A percentile compares a stretch with the other conserved stretches of the same genome.
Conservation (phyloP, 805 yeast genomes). For the Candida suzukii region DNA sequence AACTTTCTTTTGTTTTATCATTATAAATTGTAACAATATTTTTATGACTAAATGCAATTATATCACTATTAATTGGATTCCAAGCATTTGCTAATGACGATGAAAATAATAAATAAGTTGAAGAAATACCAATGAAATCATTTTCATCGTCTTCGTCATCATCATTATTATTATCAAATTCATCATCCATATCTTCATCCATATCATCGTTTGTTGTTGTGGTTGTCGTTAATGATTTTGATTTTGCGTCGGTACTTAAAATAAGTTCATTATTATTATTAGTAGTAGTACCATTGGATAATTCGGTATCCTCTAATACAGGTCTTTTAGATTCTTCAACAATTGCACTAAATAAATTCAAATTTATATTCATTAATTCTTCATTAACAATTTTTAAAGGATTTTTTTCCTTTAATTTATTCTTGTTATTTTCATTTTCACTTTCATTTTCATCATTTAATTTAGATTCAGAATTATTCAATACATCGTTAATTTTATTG, state of each 20-base stretch:
- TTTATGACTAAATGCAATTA: conserved; percentile 49
- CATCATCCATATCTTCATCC: conserved; percentile 3
- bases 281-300: no score
- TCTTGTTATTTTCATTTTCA: neutral
- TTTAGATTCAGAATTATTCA: neutral
- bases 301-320: neutral
- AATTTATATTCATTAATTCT: conserved; percentile 24
- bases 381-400: conserved; percentile 5
- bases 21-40: conserved; percentile 5
- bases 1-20: conserved; percentile 1
- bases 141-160: conserved; percentile 3
- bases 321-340: conserved; percentile 30
- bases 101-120: conserved; percentile 28
- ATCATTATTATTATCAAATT: neutral
- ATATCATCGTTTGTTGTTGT: neutral
- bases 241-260: neutral
- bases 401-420: no score
- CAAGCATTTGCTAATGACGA: conserved; percentile 44
- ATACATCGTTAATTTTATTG: conserved; percentile 44
- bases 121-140: conserved; percentile 32
- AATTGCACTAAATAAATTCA: conserved; percentile 50
- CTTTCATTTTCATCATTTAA: conserved; percentile 19
- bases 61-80: conserved; percentile 42
- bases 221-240: neutral
- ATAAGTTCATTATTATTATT: neutral